Conservation (phyloP, 441 rosid genomes). For the Populus trichocarpa region DNA sequence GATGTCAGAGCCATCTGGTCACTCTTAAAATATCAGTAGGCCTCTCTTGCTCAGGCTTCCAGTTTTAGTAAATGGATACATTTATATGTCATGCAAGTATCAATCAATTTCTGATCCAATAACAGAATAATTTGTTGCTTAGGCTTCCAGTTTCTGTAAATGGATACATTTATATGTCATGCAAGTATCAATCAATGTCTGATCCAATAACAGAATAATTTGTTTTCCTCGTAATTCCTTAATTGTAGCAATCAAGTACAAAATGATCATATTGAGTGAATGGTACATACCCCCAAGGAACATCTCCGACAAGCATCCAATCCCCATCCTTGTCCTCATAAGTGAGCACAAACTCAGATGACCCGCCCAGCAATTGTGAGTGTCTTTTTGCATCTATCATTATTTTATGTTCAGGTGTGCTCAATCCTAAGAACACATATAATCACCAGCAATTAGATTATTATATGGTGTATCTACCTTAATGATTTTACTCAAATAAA, state of each 20-base stretch:
- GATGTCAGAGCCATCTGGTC: not conserved
- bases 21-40: not conserved
- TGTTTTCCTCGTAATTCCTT: not conserved
- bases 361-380: conserved; percentile 58
- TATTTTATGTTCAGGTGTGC: conserved; percentile 24
- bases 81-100: not conserved
- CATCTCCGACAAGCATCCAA: conserved; percentile 36
- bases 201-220: not conserved
- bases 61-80: not conserved
- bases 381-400: conserved; percentile 29
- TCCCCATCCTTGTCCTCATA: conserved; percentile 95
- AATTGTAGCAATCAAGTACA: not conserved
- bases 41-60: not conserved
- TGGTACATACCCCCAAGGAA: conserved; percentile 76
- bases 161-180: not conserved
- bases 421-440: conserved; percentile 38
- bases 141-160: too few species aligned
- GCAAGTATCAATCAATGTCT: not conserved
- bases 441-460: conserved; percentile 8
- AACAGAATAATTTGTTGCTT: too few species aligned
- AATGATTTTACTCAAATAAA: not conserved
- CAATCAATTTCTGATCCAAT: not conserved
- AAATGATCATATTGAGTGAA: not conserved
- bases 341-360: conserved; percentile 74
- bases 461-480: not conserved